Percentiles rank a stretch among this genome's conserved stretches.
phyloP scores from a whole-genome alignment of 306 rosid species.

The Malus orientalis region DNA sequence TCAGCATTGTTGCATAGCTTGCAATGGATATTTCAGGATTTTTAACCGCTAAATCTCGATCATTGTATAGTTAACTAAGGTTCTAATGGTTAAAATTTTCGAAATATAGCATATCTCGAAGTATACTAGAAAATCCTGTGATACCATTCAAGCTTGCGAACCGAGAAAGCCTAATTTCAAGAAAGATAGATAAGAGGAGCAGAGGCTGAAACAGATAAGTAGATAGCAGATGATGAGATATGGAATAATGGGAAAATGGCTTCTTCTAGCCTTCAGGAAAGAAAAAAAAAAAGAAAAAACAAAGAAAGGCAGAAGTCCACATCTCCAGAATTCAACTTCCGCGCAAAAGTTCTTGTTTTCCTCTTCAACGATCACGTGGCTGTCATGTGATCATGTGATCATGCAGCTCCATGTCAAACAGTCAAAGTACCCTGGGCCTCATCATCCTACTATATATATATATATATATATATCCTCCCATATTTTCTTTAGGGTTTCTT shows the following conservation, averaged over 20 bases:
- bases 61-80: too few species aligned
- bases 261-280: not conserved
- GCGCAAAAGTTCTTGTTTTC: not conserved
- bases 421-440: not conserved
- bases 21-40: not conserved
- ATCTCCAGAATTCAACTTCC: constrained; percentile 3
- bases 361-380: constrained; percentile 35
- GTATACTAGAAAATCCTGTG: not conserved
- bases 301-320: not conserved
- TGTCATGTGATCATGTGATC: constrained; percentile 45
- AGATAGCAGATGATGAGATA: not conserved
- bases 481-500: not conserved
- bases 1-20: not conserved
- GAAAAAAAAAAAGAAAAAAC: not conserved
- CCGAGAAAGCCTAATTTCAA: not conserved
- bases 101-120: too few species aligned
- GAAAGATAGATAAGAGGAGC: constrained; percentile 4
- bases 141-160: not conserved
- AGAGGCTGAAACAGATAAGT: not conserved
- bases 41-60: too few species aligned
- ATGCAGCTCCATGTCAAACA: constrained; percentile 24
- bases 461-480: not conserved
- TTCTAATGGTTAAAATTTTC: not conserved
- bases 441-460: not conserved
- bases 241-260: not conserved